Percentiles rank a stretch among this genome's conserved stretches.
These are phyloP conservation scores for Eimeria maxima DNA, from an alignment of 169 alveolate genomes.

Conservation along the genomic window DNA sequence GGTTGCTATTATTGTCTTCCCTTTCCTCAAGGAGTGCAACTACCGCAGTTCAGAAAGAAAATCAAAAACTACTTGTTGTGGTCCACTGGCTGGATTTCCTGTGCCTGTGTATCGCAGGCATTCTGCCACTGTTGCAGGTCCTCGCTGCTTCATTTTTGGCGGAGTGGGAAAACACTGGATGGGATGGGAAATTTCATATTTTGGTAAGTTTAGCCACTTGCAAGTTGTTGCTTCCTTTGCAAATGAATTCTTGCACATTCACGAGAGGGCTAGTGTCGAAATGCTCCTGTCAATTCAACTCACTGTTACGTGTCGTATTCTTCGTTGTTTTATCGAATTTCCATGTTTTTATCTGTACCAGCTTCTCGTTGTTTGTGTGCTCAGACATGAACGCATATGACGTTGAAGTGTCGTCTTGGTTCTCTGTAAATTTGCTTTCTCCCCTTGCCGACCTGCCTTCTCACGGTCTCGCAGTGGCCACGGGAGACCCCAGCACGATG, in stretches of 20 bases:
- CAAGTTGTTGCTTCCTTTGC: not conserved
- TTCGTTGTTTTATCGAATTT: not conserved
- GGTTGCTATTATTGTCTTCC: not conserved
- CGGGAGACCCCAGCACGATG: slow-evolving; percentile 36
- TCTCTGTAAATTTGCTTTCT: not conserved
- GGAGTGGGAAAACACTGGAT: slow-evolving; percentile 45
- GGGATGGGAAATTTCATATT: slow-evolving; percentile 54
- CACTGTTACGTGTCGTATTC: not conserved
- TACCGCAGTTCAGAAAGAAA: not conserved
- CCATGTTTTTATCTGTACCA: not conserved
- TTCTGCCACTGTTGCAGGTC: not conserved
- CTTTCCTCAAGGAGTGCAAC: not conserved
- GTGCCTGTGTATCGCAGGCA: not conserved
- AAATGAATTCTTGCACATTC: not conserved
- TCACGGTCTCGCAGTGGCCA: slow-evolving; percentile 42
- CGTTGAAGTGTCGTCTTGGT: slow-evolving; percentile 46
- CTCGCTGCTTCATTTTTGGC: slow-evolving; percentile 63
- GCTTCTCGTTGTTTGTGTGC: not conserved
- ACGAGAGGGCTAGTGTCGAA: not conserved
- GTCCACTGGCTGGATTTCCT: not conserved
- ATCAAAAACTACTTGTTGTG: not conserved
- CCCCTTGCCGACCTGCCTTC: not conserved
- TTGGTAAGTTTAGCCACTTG: not conserved
- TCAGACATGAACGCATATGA: slow-evolving; percentile 41
- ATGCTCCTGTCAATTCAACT: not conserved